Conservation (phyloP, 2,329 filamentous ascomycete genomes). For the Colletotrichum chrysophilum region DNA sequence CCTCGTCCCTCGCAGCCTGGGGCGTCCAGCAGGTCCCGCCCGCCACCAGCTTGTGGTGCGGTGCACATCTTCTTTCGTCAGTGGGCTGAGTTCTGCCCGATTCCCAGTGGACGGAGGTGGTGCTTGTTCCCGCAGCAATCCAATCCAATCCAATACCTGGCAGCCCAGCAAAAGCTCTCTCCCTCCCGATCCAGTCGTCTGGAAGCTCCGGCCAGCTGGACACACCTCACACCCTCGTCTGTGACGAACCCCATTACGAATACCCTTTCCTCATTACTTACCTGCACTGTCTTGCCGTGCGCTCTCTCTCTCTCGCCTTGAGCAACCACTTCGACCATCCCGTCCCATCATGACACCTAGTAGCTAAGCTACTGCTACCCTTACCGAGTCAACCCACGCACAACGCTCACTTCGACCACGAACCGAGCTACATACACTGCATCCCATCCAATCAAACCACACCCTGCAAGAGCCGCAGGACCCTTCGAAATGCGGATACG, state of each 20-base stretch:
- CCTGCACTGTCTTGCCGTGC: neutral
- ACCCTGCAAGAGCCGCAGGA: slow-evolving; percentile 11
- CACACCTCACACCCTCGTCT: slow-evolving; percentile 8
- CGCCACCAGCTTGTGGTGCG: neutral
- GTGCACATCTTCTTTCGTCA: slow-evolving; percentile 11
- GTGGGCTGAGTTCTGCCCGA: slow-evolving; percentile 5
- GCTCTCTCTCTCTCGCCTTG: neutral
- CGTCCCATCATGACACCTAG: neutral
- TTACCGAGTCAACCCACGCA: neutral
- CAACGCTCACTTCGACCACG: neutral
- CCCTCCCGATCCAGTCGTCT: neutral
- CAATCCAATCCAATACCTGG: neutral
- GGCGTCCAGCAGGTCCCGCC: slow-evolving; percentile 6
- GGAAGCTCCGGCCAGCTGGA: slow-evolving; percentile 19
- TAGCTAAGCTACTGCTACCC: neutral
- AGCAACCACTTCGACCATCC: neutral
- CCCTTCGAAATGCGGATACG: slow-evolving; percentile 75
- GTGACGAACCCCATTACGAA: slow-evolving; percentile 19
- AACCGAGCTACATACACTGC: neutral
- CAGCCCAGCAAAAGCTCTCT: slow-evolving; percentile 3
- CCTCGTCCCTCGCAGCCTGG: neutral
- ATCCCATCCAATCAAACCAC: slow-evolving; percentile 1
- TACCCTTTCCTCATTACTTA: neutral
- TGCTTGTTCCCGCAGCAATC: neutral
- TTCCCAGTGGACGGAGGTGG: neutral